A percentile compares a stretch with the other conserved stretches of the same genome.
These are phyloP conservation scores for Russula emetica DNA, from an alignment of 768 basidiomycete genomes.

Conservation along the genomic window DNA sequence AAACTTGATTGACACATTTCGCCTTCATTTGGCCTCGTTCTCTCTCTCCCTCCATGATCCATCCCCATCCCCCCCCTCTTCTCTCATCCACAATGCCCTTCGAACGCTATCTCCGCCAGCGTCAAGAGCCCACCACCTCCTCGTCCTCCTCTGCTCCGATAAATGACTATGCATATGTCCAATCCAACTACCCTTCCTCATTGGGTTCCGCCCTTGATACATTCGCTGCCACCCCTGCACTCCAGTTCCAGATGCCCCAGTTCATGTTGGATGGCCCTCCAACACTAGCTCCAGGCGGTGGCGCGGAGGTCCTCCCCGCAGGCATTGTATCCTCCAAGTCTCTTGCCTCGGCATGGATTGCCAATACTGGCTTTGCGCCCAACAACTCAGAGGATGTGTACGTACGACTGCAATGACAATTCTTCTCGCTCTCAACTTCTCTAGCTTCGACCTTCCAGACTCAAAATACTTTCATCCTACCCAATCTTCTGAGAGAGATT, in stretches of 20 bases:
- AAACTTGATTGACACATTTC: not conserved
- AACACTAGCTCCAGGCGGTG: slow-evolving; percentile 63
- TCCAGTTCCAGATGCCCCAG: slow-evolving; percentile 56
- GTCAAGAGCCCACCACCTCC: slow-evolving; percentile 12
- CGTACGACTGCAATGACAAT: slow-evolving; percentile 4
- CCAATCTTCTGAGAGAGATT: slow-evolving; percentile 10
- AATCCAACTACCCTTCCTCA: slow-evolving; percentile 15
- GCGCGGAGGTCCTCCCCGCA: slow-evolving; percentile 63
- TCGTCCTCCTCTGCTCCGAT: slow-evolving; percentile 14
- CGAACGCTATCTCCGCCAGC: slow-evolving; percentile 23
- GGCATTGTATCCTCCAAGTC: slow-evolving; percentile 17
- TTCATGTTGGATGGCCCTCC: slow-evolving; percentile 58
- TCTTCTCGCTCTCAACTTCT: slow-evolving; percentile 9
- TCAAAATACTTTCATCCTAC: slow-evolving; percentile 12
- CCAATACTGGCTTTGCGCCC: slow-evolving; percentile 21
- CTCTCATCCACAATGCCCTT: slow-evolving; percentile 24
- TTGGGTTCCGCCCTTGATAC: slow-evolving; percentile 13
- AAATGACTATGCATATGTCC: slow-evolving; percentile 18
- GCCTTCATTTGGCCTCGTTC: slow-evolving; percentile 2
- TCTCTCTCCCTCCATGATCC: slow-evolving; percentile 2
- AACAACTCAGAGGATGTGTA: slow-evolving; percentile 18
- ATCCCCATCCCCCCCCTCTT: not conserved
- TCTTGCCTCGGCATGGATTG: slow-evolving; percentile 26
- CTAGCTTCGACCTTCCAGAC: slow-evolving; percentile 7
- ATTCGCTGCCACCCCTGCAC: slow-evolving; percentile 9